Conservation (phyloP, 2,329 filamentous ascomycete genomes). For the Colletotrichum sp. region DNA sequence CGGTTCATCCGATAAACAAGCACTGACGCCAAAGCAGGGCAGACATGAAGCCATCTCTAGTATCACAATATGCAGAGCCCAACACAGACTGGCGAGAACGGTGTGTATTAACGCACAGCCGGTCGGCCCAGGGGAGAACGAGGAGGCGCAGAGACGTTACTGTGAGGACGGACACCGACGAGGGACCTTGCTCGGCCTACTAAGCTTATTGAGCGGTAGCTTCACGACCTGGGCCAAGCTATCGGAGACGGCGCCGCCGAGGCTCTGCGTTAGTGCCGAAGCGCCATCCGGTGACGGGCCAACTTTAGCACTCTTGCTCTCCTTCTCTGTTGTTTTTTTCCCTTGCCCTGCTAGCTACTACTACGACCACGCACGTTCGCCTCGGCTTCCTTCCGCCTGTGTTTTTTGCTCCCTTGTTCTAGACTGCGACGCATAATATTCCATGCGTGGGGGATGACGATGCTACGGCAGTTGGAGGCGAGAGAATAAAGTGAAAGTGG, state of each 20-base stretch:
- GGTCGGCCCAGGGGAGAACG: background rate
- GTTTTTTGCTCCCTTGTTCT: background rate
- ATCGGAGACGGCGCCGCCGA: slow-evolving; percentile 5
- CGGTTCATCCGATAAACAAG: background rate
- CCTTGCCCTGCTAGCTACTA: background rate
- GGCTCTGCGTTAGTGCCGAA: background rate
- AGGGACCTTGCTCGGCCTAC: background rate
- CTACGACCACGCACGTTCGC: background rate
- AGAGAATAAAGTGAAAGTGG: background rate
- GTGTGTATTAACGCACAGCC: background rate
- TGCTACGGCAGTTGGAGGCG: background rate
- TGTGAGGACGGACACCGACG: background rate
- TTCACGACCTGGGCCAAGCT: background rate
- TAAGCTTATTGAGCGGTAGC: background rate
- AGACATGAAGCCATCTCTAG: background rate
- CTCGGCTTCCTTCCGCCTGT: background rate
- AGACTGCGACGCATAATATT: background rate
- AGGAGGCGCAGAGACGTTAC: background rate
- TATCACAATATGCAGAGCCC: background rate
- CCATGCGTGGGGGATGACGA: background rate
- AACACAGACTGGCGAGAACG: background rate
- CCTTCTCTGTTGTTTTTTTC: background rate
- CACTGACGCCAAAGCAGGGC: background rate
- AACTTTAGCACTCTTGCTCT: background rate
- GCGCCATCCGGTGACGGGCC: background rate